Conservation (phyloP, 202 grass and related monocot species). For the Sporobolus alterniflorus region DNA sequence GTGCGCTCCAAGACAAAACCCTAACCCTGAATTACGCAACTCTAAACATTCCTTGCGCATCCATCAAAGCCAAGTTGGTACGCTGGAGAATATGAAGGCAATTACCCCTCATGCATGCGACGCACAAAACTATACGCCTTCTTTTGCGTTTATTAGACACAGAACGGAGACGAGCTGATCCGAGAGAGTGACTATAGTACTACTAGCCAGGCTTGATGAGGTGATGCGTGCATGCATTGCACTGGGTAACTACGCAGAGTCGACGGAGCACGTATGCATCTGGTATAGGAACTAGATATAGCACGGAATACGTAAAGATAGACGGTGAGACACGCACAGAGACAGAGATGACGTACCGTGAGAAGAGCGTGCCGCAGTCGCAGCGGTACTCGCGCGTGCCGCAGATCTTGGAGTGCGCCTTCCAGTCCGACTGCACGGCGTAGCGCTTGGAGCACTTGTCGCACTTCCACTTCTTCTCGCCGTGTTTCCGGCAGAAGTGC, state of each 20-base stretch:
- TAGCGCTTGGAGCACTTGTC: conserved; percentile 98
- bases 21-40: conserved; percentile 37
- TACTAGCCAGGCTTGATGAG: not conserved
- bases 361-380: conserved; percentile 84
- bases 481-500: conserved; percentile 99
- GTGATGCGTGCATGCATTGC: not conserved
- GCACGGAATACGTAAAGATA: not conserved
- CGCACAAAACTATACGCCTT: conserved; percentile 37
- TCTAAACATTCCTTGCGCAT: conserved; percentile 36
- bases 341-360: conserved; percentile 54
- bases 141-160: not conserved
- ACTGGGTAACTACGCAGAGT: not conserved
- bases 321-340: too few species aligned
- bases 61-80: not conserved
- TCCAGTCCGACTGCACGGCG: conserved; percentile 92
- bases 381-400: conserved; percentile 80
- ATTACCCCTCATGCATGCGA: not conserved
- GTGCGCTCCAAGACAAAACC: conserved; percentile 46
- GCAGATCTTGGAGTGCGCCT: conserved; percentile 81
- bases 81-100: not conserved
- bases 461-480: conserved; percentile 99
- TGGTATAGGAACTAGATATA: too few species aligned
- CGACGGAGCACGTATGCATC: not conserved
- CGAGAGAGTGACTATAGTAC: not conserved
- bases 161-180: not conserved